phyloP scores from a whole-genome alignment of 805 yeast species.

The Lachancea lanzarotensis region DNA sequence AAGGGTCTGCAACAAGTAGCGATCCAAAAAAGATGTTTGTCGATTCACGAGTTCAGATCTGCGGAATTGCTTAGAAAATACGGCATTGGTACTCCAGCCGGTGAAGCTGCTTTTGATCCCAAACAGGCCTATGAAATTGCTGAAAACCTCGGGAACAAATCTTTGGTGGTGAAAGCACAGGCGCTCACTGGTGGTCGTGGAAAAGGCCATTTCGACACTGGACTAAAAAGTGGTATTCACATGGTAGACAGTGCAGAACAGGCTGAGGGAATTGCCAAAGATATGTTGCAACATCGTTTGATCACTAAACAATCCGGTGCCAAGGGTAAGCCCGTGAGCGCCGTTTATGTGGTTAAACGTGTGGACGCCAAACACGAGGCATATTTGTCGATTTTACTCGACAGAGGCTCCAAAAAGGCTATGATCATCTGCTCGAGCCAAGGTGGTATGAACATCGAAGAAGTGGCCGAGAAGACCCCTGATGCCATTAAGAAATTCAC shows the following conservation, averaged over 20 bases:
- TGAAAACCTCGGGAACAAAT: constrained; percentile 54
- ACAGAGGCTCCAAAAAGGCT: constrained; percentile 85
- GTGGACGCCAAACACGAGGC: constrained; percentile 93
- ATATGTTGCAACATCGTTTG: constrained; percentile 88
- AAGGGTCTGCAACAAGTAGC: constrained; percentile 1
- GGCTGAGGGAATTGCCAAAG: constrained; percentile 75
- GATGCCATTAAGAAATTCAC: constrained; percentile 85
- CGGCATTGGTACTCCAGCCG: constrained; percentile 87
- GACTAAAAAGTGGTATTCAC: constrained; percentile 94
- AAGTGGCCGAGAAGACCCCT: constrained; percentile 90
- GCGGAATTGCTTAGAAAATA: constrained; percentile 77
- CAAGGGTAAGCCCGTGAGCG: constrained; percentile 93
- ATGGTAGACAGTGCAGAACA: constrained; percentile 78
- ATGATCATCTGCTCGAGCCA: constrained; percentile 92
- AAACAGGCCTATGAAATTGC: constrained; percentile 84
- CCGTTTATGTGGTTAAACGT: constrained; percentile 93
- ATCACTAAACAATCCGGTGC: constrained; percentile 98
- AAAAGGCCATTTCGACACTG: constrained; percentile 94
- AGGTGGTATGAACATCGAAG: constrained; percentile 99
- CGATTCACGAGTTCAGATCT: constrained; percentile 94
- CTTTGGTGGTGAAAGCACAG: constrained; percentile 94
- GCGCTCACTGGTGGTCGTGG: constrained; percentile 99
- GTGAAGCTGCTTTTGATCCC: constrained; percentile 85
- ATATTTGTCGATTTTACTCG: constrained; percentile 89
- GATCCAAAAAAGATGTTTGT: constrained; percentile 53